A percentile compares a stretch with the other conserved stretches of the same genome.
Evolutionary conservation across 441 rosid species (phyloP).

Genomic region (Hura crepitans): DNA sequence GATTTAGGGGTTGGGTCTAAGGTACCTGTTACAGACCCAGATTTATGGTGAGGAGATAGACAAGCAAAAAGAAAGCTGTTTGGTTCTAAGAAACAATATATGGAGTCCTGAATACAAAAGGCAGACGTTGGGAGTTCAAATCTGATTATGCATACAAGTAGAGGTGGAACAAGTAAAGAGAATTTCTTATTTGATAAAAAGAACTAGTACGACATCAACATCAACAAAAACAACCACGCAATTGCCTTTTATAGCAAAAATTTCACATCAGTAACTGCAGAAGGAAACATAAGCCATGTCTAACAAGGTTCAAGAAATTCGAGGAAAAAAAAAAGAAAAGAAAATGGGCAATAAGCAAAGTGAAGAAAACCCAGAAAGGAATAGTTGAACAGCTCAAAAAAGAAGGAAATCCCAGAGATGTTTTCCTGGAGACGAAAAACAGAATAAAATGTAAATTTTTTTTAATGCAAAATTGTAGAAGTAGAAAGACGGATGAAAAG

Average conservation of each 20-base stretch:
- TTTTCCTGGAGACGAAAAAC: not conserved
- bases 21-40: not conserved
- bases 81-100: not conserved
- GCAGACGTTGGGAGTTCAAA: not conserved
- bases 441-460: not conserved
- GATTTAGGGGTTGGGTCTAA: not conserved
- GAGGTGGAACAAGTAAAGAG: not conserved
- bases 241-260: not conserved
- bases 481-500: not conserved
- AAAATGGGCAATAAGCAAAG: not conserved
- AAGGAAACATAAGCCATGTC: not conserved
- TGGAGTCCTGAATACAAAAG: not conserved
- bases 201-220: not conserved
- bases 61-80: not conserved
- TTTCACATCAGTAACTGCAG: conserved; percentile 1
- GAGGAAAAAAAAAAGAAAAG: not conserved
- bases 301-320: not conserved
- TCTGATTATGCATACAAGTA: not conserved
- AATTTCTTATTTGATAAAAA: not conserved
- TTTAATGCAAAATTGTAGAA: not conserved
- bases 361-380: conserved; percentile 6
- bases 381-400: not conserved
- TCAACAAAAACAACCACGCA: not conserved
- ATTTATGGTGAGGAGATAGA: not conserved
- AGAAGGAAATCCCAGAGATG: conserved; percentile 4